phyloP scores from a whole-genome alignment of 2,329 filamentous ascomycete species.

The Proliferodiscus dingleyae region DNA sequence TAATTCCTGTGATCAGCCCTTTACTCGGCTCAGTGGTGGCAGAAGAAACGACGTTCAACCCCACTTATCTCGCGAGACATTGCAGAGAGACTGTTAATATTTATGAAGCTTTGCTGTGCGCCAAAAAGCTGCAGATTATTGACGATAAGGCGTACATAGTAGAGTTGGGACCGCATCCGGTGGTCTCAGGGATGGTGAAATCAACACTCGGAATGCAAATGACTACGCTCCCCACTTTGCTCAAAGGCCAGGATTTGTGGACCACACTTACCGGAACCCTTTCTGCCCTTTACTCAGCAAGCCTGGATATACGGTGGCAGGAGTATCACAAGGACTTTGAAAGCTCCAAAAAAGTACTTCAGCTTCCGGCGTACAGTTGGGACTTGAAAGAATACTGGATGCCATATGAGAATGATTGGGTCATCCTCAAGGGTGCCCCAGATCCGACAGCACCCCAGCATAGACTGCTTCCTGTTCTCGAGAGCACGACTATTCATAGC shows the following conservation, averaged over 20 bases:
- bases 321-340: slow-evolving; percentile 62
- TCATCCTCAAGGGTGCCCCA: slow-evolving; percentile 51
- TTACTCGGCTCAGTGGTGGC: slow-evolving; percentile 55
- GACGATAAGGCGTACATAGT: slow-evolving; percentile 60
- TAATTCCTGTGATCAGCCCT: slow-evolving; percentile 61
- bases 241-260: slow-evolving; percentile 58
- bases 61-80: slow-evolving; percentile 59
- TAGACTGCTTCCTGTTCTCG: slow-evolving; percentile 39
- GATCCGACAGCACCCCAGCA: slow-evolving; percentile 48
- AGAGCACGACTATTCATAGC: slow-evolving; percentile 40
- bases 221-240: slow-evolving; percentile 55
- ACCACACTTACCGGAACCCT: slow-evolving; percentile 56
- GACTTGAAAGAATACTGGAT: slow-evolving; percentile 65
- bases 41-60: slow-evolving; percentile 49
- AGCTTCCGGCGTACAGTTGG: slow-evolving; percentile 61
- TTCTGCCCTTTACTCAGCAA: slow-evolving; percentile 53
- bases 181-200: slow-evolving; percentile 63
- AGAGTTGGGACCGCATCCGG: slow-evolving; percentile 66
- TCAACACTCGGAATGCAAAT: slow-evolving; percentile 46
- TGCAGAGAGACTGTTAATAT: slow-evolving; percentile 67
- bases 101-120: slow-evolving; percentile 54
- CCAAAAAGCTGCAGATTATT: slow-evolving; percentile 49
- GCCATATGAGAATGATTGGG: slow-evolving; percentile 61
- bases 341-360: slow-evolving; percentile 51
- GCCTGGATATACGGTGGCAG: slow-evolving; percentile 61